Base-by-base conservation (phyloP, 495 filamentous ascomycete species). In the Penicillium mononematosum region DNA sequence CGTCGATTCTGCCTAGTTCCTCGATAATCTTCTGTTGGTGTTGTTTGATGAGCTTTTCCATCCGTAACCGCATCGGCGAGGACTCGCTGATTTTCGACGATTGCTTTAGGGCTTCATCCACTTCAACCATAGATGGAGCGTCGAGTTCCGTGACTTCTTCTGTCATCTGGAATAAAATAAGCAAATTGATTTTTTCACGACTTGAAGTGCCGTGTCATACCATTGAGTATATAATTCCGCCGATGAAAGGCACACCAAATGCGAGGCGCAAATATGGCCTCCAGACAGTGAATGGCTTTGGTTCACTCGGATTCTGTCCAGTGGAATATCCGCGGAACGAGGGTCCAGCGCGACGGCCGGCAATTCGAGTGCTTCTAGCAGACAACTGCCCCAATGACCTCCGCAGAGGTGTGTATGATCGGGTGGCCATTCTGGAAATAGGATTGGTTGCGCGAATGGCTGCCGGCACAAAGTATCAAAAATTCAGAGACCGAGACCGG, bases 31-130 rank as follows among this genome's bases (percentile, higher is more conserved):
- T 84, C 57, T 86, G 81, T 68, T 99, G 94, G 61, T 97, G 88
- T 53, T 89, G 82, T 70, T 94, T 94, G 70, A 98, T 92, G 70
- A 98, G 88, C 56, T 87, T 82, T 73, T 98, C 95, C 94, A 98
- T 98, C 39, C 92, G 90, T 42, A 97, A 80, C 45, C 95, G 93
- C 95, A 99, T 99, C 0, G 95, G 92, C 9, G 91, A 96, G 60
- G 80, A 75, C 39, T 86, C 81, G 53, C 58, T 74, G 62, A 80
- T 73, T 41, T 60, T 56, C 31, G 72, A 68, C 50, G 76, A 70
- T 56, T 71, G 61, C 49, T 80, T 80, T 50, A 78, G 55, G 9
- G 74, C 67, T 32, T 75, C 72, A 54, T 80, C 77, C 45, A 80
- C 62, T 53, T 80, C 77, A 22, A 70, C 75, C 42, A 80, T 91